Evolutionary conservation across 371 early-diverging fungal species (phyloP), one percentile per base, ranked within the genome.

Genomic region (Gilbertella persicaria): DNA sequence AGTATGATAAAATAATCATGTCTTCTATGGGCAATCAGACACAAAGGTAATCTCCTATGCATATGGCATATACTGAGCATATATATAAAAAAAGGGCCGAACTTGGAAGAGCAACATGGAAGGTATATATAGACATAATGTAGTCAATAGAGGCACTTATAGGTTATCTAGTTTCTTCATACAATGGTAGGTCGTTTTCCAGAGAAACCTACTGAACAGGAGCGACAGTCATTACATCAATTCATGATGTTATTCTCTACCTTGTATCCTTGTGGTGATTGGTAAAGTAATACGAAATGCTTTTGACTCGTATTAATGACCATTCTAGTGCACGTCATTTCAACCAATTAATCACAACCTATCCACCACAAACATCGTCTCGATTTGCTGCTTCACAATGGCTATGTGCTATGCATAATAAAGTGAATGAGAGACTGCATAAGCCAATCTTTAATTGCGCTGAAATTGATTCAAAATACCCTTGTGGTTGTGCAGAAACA

Each of bases 261-360:
- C 53, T 66, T 99, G 28, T 99, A 97, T 71, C 99, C 99, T 9
- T 99, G 99, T 66, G 96, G 95, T 35, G 95, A 97, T 72, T 99
- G 99, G 91, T 91, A 83, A 75, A 53, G 17, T 4, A 29, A 14
- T 9, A 25, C n/a, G 26, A 12, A 35, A 1, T 14, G 23, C 28
- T 9, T 10, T 17, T 16, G 14, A 13, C 4, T n/a, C 6, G 16
- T 38, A 19, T 17, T 17, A 20, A n/a, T 20, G 17, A 13, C 6
- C 2, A 13, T 6, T 14, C 7, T 58, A 89, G 98, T 73, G 94
- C 97, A 1, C 69, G 74, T 3, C 95, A 97, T 53, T 94, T 97
- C 60, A 89, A 91, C 64, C 48, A 67, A 30, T 64, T 94, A n/a
- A 62, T 98, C 16, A 78, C 84, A 20, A 68, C 80, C 40, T 78